These are phyloP conservation scores for Kuraishia ogatae DNA, from an alignment of 805 yeast genomes.

Conservation along the genomic window DNA sequence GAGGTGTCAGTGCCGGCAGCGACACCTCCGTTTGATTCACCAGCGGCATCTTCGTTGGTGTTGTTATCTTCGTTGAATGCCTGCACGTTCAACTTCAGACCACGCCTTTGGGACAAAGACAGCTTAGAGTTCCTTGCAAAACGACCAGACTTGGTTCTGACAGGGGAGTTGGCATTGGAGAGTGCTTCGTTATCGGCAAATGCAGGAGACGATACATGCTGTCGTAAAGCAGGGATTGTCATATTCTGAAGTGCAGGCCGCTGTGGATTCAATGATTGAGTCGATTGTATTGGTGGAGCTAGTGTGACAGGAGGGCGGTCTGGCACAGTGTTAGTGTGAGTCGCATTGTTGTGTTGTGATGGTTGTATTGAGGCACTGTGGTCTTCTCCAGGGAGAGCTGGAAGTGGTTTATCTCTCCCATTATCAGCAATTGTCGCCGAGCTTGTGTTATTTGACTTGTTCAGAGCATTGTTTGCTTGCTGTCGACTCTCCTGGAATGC, in stretches of 20 bases:
- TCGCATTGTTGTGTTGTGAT: neutral
- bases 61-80: conserved; percentile 3
- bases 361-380: neutral
- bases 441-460: neutral
- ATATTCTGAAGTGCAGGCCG: neutral
- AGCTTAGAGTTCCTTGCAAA: conserved; percentile 1
- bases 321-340: neutral
- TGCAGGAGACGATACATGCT: conserved; percentile 4
- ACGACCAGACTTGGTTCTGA: neutral
- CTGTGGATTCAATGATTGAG: neutral
- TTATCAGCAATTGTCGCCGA: conserved; percentile 1
- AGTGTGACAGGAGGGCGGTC: neutral
- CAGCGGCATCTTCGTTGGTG: neutral
- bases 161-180: neutral
- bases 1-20: neutral
- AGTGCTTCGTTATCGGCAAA: neutral
- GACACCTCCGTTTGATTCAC: neutral
- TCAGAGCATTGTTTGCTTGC: conserved; percentile 7
- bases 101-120: conserved; percentile 44
- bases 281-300: neutral
- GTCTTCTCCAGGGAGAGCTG: conserved; percentile 4
- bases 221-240: conserved; percentile 2
- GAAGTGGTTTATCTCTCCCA: conserved; percentile 5
- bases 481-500: conserved; percentile 84
- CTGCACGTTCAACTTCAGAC: conserved; percentile 38